Percentiles rank a stretch among this genome's conserved stretches.
Conservation (phyloP, 2,329 filamentous ascomycete genomes). For the Apiospora hydei region DNA sequence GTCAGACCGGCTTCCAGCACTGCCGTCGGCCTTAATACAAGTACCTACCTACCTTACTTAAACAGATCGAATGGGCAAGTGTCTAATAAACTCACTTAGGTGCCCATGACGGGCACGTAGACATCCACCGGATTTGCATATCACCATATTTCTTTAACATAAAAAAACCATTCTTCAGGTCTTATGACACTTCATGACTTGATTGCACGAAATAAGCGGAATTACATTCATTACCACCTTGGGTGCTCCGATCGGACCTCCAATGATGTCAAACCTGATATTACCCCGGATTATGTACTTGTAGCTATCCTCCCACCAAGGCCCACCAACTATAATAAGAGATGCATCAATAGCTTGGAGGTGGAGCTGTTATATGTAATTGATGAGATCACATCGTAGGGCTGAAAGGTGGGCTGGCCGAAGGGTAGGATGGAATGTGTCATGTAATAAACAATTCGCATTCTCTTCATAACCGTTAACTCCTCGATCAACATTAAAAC, state of each 20-base stretch:
- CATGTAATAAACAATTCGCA: not conserved
- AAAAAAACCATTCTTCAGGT: too few species aligned
- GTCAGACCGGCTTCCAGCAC: too few species aligned
- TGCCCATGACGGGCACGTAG: too few species aligned
- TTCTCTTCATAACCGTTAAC: not conserved
- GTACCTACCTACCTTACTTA: too few species aligned
- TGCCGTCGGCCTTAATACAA: too few species aligned
- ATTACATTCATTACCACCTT: too few species aligned
- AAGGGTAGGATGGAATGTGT: not conserved
- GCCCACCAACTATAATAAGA: conserved; percentile 11
- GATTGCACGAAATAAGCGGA: not conserved
- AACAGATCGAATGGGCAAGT: too few species aligned
- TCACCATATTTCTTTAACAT: too few species aligned
- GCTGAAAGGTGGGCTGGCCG: conserved; percentile 9
- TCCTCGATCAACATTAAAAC: not conserved
- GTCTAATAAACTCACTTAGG: too few species aligned
- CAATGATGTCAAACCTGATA: not conserved
- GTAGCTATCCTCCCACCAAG: conserved; percentile 1
- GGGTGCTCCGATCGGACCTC: not conserved
- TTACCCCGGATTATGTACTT: not conserved
- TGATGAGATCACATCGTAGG: conserved; percentile 7
- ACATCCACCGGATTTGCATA: too few species aligned
- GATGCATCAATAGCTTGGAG: not conserved
- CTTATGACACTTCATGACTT: not conserved
- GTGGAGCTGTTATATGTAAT: conserved; percentile 15